Evolutionary conservation across 1,284 basidiomycete genomes (phyloP), one percentile per base, ranked within the genome.

Genomic region (Xerocomus nothofagi): DNA sequence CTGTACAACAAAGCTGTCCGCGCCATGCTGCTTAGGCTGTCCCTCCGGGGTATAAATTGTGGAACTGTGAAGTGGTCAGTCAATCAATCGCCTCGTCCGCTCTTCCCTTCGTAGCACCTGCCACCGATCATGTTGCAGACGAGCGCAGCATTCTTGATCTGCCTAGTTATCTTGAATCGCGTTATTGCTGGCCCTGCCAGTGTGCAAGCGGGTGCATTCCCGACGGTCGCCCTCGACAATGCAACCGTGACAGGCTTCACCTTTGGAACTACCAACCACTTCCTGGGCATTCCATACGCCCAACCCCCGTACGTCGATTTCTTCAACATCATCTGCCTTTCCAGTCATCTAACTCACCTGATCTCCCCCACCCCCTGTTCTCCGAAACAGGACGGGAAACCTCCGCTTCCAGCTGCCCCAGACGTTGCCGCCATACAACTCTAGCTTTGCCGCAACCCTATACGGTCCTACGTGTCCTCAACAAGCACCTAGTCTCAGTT

Each of bases 201-300:
- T n/a, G 20, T 37, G 14, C 39, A 41, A 8, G 26, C 26, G 7
- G 15, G 15, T 4, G 18, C 21, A 15, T 11, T 40, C 7, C 65
- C 65, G 5, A 60, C 57, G 6, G 57, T 68, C 11, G 55, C 37
- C 14, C 60, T 69, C 9, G 67, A 69, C 39, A 41, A 23, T 6
- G 69, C 56, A 6, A 65, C 60, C 1, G 61, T 69, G 26, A 56
- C 50, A 2, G 67, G 69, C 4, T 6, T 52, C 3, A 23, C 49
- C n/a, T 37, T 29, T 0, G 66, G 61, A 4, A 37, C 24, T 7
- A 57, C 60, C 1, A 55, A 59, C 14, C 53, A 46, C 9, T 72
- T 63, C 50, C 51, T 75, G 1, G 71, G 72, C 4, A 71, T 75
- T 9, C 73, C 73, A 1, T 75, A 59, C 33, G 72, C 73, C 3